A percentile compares a stretch with the other conserved stretches of the same genome.
Conservation (phyloP, 179 eudicot species). For the Pouteria campechiana region DNA sequence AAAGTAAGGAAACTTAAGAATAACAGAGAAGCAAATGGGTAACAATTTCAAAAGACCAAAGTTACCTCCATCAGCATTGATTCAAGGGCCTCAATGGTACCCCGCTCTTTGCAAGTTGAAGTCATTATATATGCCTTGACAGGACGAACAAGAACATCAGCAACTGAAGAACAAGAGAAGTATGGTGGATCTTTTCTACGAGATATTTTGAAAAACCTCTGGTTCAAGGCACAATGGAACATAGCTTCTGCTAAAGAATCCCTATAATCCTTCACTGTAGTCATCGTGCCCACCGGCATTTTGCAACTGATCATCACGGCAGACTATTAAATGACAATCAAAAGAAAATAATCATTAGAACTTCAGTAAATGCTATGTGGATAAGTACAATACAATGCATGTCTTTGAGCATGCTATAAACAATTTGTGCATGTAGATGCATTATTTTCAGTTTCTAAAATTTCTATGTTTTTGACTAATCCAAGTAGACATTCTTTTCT, state of each 20-base stretch:
- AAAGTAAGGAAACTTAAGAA: constrained; percentile 18
- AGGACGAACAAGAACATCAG: constrained; percentile 55
- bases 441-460: too few species aligned
- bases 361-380: too few species aligned
- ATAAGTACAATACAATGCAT: too few species aligned
- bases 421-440: too few species aligned
- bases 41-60: constrained; percentile 7
- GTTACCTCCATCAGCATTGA: constrained; percentile 79
- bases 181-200: constrained; percentile 70
- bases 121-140: constrained; percentile 67
- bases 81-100: constrained; percentile 65
- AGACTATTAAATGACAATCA: constrained; percentile 39
- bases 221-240: constrained; percentile 79
- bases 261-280: constrained; percentile 69
- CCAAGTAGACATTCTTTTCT: too few species aligned
- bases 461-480: too few species aligned
- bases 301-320: constrained; percentile 91
- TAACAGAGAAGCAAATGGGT: constrained; percentile 3
- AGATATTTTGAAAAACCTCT: constrained; percentile 69
- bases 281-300: constrained; percentile 51
- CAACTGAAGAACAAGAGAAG: constrained; percentile 74
- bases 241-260: constrained; percentile 70
- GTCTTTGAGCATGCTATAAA: too few species aligned
- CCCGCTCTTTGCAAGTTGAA: constrained; percentile 78
- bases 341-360: too few species aligned